Evolutionary conservation across 2,329 filamentous ascomycete species (phyloP).

Genomic region (Chaetomium sp.): DNA sequence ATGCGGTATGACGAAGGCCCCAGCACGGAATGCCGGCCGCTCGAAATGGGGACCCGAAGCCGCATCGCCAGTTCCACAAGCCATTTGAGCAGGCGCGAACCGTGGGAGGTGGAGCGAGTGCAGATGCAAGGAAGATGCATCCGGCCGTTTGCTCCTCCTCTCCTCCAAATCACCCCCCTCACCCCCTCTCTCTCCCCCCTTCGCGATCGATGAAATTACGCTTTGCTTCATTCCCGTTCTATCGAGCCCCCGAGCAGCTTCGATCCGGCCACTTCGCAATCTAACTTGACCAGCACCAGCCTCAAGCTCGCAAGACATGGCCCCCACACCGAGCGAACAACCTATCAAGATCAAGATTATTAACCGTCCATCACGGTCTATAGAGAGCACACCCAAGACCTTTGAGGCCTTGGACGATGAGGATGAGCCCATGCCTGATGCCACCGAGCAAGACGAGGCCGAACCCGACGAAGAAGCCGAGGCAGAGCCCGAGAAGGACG

Average conservation of each 20-base stretch:
- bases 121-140: neutral
- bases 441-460: slow-evolving; percentile 30
- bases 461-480: slow-evolving; percentile 42
- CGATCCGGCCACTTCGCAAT: neutral
- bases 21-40: neutral
- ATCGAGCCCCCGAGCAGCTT: too few species aligned
- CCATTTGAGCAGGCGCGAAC: neutral
- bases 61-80: slow-evolving; percentile 1
- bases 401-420: slow-evolving; percentile 39
- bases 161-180: neutral
- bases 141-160: neutral
- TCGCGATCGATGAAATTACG: too few species aligned
- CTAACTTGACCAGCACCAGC: too few species aligned
- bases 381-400: slow-evolving; percentile 43
- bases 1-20: neutral
- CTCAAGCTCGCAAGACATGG: neutral
- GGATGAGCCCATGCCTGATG: slow-evolving; percentile 40
- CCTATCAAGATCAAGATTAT: neutral
- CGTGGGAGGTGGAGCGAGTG: neutral
- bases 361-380: slow-evolving; percentile 19
- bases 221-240: too few species aligned
- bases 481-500: slow-evolving; percentile 39
- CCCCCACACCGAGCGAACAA: neutral
- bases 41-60: neutral
- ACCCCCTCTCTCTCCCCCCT: too few species aligned